Conservation (phyloP, 2,329 filamentous ascomycete genomes). For the Intubia oerlemansii region DNA sequence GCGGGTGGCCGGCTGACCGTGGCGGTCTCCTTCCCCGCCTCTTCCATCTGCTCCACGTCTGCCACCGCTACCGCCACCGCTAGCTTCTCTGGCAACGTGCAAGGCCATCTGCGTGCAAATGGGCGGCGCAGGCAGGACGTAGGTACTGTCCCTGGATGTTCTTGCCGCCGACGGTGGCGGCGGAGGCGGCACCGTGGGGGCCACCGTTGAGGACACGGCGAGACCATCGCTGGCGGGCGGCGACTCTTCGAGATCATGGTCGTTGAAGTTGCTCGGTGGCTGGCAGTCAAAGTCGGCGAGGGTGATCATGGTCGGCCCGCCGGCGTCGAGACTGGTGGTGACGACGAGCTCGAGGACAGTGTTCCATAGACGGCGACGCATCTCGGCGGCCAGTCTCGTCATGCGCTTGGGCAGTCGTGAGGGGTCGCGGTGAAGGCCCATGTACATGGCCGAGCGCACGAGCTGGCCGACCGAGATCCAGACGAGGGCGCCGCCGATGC, state of each 20-base stretch:
- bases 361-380: constrained; percentile 29
- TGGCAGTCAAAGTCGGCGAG: constrained; percentile 24
- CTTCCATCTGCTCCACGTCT: too few species aligned
- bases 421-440: constrained; percentile 29
- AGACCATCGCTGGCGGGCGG: background rate
- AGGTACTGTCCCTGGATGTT: too few species aligned
- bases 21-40: too few species aligned
- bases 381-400: constrained; percentile 17
- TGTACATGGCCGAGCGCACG: constrained; percentile 22
- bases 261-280: constrained; percentile 24
- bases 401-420: constrained; percentile 14
- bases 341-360: constrained; percentile 26
- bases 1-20: too few species aligned
- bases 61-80: too few species aligned
- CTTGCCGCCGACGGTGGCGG: too few species aligned
- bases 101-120: too few species aligned
- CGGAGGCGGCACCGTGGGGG: too few species aligned
- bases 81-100: too few species aligned
- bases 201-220: background rate
- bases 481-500: constrained; percentile 20
- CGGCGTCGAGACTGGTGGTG: constrained; percentile 21
- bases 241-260: too few species aligned
- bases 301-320: constrained; percentile 21
- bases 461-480: constrained; percentile 24
- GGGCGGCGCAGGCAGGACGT: too few species aligned